Percentiles rank a stretch among this genome's conserved stretches.
phyloP scores from a whole-genome alignment of 495 filamentous ascomycete species.

The Aspergillus sclerotiicarbonarius region DNA sequence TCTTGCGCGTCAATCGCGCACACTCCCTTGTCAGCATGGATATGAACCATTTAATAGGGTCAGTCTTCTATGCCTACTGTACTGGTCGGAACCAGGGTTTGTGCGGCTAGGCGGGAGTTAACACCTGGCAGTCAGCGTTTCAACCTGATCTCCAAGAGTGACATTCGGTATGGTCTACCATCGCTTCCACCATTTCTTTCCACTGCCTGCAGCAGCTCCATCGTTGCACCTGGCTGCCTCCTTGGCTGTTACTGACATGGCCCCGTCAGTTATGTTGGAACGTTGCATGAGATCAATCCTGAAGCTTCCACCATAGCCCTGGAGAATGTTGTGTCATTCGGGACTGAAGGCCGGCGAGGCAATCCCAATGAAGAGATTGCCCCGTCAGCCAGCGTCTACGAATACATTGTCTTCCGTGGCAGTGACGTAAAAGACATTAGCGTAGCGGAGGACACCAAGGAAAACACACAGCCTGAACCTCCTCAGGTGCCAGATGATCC shows the following conservation, averaged over 20 bases:
- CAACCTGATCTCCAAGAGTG: conserved; percentile 88
- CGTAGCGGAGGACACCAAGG: conserved; percentile 79
- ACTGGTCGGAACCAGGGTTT: conserved; percentile 36
- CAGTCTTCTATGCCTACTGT: conserved; percentile 32
- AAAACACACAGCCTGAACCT: conserved; percentile 61
- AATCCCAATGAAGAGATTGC: conserved; percentile 77
- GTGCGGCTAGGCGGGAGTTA: conserved; percentile 44
- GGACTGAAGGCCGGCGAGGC: conserved; percentile 83
- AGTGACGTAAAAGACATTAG: conserved; percentile 98
- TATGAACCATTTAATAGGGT: conserved; percentile 56
- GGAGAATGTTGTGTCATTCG: conserved; percentile 88
- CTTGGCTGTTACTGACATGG: conserved; percentile 23
- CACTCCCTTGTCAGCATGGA: conserved; percentile 43
- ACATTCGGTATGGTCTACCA: conserved; percentile 72
- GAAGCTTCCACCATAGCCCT: conserved; percentile 94
- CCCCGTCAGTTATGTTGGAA: conserved; percentile 79
- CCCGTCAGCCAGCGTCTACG: conserved; percentile 81
- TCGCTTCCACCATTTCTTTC: not conserved
- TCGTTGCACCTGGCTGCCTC: not conserved
- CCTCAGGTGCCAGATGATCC: conserved; percentile 89
- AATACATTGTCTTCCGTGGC: conserved; percentile 98
- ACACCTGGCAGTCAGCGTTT: conserved; percentile 51
- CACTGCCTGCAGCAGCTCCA: not conserved
- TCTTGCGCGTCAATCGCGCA: conserved; percentile 35
- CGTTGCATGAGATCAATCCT: conserved; percentile 96